Evolutionary conservation across 1,284 basidiomycete species (phyloP), one percentile per base, ranked within the genome.

Genomic region (Wolfiporia cocos): DNA sequence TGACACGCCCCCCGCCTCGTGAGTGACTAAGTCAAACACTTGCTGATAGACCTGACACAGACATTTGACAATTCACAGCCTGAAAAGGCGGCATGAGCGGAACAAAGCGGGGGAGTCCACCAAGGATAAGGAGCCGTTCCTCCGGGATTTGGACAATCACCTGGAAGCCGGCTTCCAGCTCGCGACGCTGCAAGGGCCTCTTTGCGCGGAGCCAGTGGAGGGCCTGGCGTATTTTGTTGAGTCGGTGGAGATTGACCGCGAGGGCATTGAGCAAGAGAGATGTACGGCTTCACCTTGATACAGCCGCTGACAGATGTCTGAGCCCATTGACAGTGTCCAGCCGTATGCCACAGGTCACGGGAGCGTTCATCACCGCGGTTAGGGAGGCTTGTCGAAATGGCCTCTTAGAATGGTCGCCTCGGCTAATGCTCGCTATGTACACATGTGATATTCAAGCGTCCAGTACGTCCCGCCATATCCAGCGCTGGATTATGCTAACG

Each of bases 401-500:
- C 0, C 63, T 99, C 49, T 69, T 99, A 35, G 96, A 99, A 64
- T 99, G 96, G 96, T 96, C 92, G 6, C 96, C 96, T 14, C 77
- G 96, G 32, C 74, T 99, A 52, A 92, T 96, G 83, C 71, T 99
- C 42, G 96, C 96, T 1, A 98, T 98, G 92, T 99, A 99, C 66
- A 86, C 87, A 5, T 99, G 96, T 66, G 94, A 99, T 59, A 98
- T 99, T 48, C 96, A 98, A 68, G 92, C 94, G 1, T 93, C 94
- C 7, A 92, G 93, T 94, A 60, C 64, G 87, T 71, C 33, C 33
- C 14, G 18, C 12, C 18, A 24, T 6, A 4, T 12, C 20, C 10
- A 20, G 9, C 20, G 15, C 20, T n/a, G 3, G 19, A 12, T 1
- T 24, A n/a, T 41, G 3, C 47, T 43, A 6, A 44, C 23, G 18